Base-by-base conservation (phyloP, 1,139 yeast species). In the Hansenula sp. region DNA sequence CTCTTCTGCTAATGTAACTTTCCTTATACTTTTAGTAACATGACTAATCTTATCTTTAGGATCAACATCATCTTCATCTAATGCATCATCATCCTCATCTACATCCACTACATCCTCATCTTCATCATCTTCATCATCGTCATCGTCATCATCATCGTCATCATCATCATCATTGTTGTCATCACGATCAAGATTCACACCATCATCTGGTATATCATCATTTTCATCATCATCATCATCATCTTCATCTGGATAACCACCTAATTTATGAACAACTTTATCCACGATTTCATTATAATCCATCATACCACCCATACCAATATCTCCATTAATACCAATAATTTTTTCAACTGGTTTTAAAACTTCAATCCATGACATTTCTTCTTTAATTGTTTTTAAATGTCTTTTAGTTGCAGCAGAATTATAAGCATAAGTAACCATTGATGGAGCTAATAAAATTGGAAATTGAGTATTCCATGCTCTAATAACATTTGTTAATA, bases 391-490 rank as follows among this genome's bases (percentile, higher is more conserved):
- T 28, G 82, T 70, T 47, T 75, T 73, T 44, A 87, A 68, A 55
- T 89, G 97, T 42, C 90, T 75, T 61, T 82, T 86, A 1, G 97
- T 90, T 34, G 90, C 79, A 2, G 89, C 84, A 26, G 95, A 87
- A 53, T 83, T 86, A 61, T 89, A 90, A 40, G 95, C 87, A 60
- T 86, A 84, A 43, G 92, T 83, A 21, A 87, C 89, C 97, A 90
- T 89, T 4, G 96, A 89, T 4, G 97, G 97, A 0, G 97, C 97
- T 40, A 88, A 71, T 30, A 89, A 66, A 8, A 90, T 79, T 0
- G 97, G 97, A 52, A 82, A 86, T 39, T 85, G 82, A 0, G 92
- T 78, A 57, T 89, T 86, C 97, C 97, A 90, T 2, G 96, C 96
- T 47, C 97, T 71, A 17, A 89, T 75, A 13, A 89, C 95, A 55